Evolutionary conservation across 176 grass and related monocot genomes (phyloP).

Genomic region (Raddia guianensis): DNA sequence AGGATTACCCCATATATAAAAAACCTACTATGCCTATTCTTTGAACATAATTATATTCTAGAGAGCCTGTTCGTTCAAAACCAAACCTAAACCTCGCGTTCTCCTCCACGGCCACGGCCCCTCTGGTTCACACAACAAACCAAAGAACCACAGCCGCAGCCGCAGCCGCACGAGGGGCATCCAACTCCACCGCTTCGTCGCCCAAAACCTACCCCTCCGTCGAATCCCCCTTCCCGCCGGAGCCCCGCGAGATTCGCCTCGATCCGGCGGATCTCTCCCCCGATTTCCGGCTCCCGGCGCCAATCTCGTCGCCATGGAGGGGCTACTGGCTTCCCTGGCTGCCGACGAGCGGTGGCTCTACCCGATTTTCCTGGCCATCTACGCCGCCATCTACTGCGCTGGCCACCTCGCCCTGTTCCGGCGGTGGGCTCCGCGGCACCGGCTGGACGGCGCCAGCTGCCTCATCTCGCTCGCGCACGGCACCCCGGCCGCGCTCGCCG

Average conservation of each 20-base stretch:
- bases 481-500: slow-evolving; percentile 61
- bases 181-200: neutral
- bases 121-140: neutral
- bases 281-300: neutral
- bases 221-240: neutral
- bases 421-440: slow-evolving; percentile 58
- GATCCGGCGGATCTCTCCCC: neutral
- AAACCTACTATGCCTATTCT: neutral
- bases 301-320: slow-evolving; percentile 39
- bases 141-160: neutral
- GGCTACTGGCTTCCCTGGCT: slow-evolving; percentile 24
- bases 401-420: slow-evolving; percentile 63
- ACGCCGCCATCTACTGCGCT: slow-evolving; percentile 58
- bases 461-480: slow-evolving; percentile 90
- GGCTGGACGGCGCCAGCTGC: slow-evolving; percentile 82
- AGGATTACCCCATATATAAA: no score
- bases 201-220: slow-evolving; percentile 9
- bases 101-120: neutral
- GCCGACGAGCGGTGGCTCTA: slow-evolving; percentile 48
- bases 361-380: slow-evolving; percentile 64
- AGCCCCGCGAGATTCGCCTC: neutral
- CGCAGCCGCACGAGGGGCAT: slow-evolving; percentile 20
- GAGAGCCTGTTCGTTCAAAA: neutral
- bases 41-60: neutral
- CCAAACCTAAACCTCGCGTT: neutral